Conservation (phyloP, 2,329 filamentous ascomycete genomes). For the Emmonsiellopsis sp. region DNA sequence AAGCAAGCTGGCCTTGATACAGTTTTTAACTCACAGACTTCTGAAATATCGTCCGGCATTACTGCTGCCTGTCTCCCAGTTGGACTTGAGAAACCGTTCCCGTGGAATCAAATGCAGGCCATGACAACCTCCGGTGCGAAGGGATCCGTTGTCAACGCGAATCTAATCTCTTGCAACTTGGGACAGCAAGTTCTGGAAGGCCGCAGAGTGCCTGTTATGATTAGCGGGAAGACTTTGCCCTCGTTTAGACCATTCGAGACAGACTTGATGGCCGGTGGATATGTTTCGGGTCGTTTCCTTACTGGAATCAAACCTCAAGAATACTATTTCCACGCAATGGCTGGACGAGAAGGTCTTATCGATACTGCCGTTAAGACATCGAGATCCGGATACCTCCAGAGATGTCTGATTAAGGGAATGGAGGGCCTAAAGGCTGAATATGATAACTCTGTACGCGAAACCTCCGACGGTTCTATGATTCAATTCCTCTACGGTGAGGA, state of each 20-base stretch:
- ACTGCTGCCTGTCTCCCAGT: constrained; percentile 70
- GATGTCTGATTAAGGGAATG: constrained; percentile 98
- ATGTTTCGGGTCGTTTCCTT: constrained; percentile 92
- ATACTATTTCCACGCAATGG: constrained; percentile 99
- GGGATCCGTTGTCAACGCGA: constrained; percentile 85
- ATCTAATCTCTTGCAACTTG: constrained; percentile 93
- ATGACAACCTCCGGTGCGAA: constrained; percentile 98
- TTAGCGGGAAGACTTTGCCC: constrained; percentile 90
- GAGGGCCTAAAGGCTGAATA: constrained; percentile 88
- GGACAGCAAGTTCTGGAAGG: constrained; percentile 96
- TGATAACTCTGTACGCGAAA: constrained; percentile 83
- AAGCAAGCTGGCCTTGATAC: constrained; percentile 89
- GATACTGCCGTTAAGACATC: constrained; percentile 99
- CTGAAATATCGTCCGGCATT: constrained; percentile 64
- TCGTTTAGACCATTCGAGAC: constrained; percentile 92
- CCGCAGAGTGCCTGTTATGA: constrained; percentile 89
- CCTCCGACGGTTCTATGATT: constrained; percentile 78
- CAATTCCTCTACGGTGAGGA: constrained; percentile 98
- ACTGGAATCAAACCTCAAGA: constrained; percentile 95
- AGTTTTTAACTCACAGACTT: constrained; percentile 64
- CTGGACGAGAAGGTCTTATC: constrained; percentile 93
- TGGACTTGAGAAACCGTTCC: constrained; percentile 83
- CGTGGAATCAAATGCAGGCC: constrained; percentile 95
- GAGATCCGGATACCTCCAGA: constrained; percentile 88
- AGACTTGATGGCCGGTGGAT: constrained; percentile 79